Evolutionary conservation across 2,329 filamentous ascomycete species (phyloP).

Genomic region (Berkeleyomyces rouxiae): DNA sequence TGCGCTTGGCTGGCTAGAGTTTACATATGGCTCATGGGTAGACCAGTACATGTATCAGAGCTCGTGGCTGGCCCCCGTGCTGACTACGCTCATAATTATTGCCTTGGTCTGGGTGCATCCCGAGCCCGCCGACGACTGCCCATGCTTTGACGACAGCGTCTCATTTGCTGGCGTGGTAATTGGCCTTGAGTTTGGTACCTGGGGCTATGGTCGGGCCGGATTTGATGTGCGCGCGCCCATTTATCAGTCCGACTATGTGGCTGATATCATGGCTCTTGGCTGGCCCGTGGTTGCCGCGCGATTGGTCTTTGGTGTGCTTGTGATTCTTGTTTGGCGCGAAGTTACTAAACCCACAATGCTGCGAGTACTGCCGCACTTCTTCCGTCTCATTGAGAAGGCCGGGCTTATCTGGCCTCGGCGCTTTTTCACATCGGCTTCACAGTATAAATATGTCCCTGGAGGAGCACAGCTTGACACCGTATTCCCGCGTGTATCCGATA

Average conservation of each 20-base stretch:
- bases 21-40: conserved; percentile 42
- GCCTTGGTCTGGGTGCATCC: conserved; percentile 77
- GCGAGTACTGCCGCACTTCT: conserved; percentile 63
- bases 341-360: conserved; percentile 73
- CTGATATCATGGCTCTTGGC: conserved; percentile 50
- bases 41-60: conserved; percentile 55
- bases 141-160: conserved; percentile 92
- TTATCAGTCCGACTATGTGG: conserved; percentile 20
- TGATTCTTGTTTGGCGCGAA: conserved; percentile 82
- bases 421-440: conserved; percentile 78
- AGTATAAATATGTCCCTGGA: conserved; percentile 69
- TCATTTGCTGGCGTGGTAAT: conserved; percentile 83
- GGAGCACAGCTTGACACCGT: conserved; percentile 63
- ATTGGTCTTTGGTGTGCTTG: conserved; percentile 61
- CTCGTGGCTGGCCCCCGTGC: conserved; percentile 44
- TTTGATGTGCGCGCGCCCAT: conserved; percentile 42
- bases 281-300: conserved; percentile 46
- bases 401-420: conserved; percentile 69
- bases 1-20: conserved; percentile 41
- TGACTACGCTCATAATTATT: conserved; percentile 50
- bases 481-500: conserved; percentile 73
- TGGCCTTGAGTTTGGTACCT: conserved; percentile 65
- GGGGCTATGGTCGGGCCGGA: conserved; percentile 26
- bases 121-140: conserved; percentile 90
- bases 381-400: conserved; percentile 65